phyloP scores from a whole-genome alignment of 257 asterid genomes.

The Nicotiana tomentosiformis region DNA sequence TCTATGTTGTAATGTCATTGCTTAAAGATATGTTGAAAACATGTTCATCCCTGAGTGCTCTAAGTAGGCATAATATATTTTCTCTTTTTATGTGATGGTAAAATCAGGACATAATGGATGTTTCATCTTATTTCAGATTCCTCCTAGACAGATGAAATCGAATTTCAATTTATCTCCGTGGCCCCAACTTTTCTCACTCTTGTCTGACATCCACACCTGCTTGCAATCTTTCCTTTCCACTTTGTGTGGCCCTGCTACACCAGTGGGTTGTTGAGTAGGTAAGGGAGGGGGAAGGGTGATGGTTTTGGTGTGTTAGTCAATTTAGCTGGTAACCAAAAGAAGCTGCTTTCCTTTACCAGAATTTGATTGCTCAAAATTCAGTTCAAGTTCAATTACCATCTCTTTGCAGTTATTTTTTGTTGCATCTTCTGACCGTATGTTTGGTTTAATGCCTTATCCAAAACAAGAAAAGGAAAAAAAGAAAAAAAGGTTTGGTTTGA shows the following conservation, averaged over 20 bases:
- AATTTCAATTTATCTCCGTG: neutral
- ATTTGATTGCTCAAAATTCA: conserved; percentile 6
- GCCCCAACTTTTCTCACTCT: neutral
- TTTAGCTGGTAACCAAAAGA: neutral
- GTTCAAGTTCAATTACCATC: neutral
- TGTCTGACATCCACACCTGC: neutral
- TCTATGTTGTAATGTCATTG: neutral
- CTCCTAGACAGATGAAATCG: neutral
- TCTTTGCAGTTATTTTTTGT: conserved; percentile 1
- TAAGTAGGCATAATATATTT: neutral
- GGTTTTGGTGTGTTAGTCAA: neutral
- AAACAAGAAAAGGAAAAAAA: neutral
- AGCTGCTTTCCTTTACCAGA: neutral
- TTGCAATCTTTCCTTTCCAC: conserved; percentile 2
- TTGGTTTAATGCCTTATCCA: conserved; percentile 1
- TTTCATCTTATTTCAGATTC: neutral
- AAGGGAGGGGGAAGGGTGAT: conserved; percentile 3
- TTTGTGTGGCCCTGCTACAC: neutral
- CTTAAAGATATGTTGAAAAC: neutral
- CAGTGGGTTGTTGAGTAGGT: conserved; percentile 6
- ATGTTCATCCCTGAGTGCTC: neutral
- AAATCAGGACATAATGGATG: neutral
- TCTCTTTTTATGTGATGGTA: neutral
- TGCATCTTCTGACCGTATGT: neutral
- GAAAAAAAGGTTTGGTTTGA: neutral